Conservation (phyloP, 2,329 filamentous ascomycete species). For the Seiridium cupressi region DNA sequence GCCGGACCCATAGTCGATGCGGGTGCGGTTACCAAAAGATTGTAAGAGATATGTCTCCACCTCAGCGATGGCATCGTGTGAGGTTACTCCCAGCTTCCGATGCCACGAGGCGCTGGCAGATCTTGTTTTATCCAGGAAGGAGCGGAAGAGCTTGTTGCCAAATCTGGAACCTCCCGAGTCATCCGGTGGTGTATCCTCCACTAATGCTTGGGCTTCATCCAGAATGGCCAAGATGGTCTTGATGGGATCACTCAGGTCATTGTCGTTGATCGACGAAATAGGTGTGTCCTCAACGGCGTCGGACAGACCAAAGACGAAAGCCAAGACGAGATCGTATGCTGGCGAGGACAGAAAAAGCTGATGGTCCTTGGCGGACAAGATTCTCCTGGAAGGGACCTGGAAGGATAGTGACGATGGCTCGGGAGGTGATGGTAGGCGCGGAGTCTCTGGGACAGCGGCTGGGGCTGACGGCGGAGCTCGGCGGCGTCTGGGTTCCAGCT, state of each 20-base stretch:
- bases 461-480: conserved; percentile 50
- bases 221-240: conserved; percentile 68
- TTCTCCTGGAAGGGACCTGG: conserved; percentile 69
- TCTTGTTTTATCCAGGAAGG: conserved; percentile 70
- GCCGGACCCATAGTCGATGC: conserved; percentile 95
- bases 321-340: conserved; percentile 71
- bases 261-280: conserved; percentile 59
- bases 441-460: conserved; percentile 71
- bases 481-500: conserved; percentile 63
- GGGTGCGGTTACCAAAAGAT: conserved; percentile 79
- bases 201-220: conserved; percentile 63
- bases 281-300: conserved; percentile 75
- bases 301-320: conserved; percentile 84
- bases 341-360: conserved; percentile 75
- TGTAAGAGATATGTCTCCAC: conserved; percentile 77
- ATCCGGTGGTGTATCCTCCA: conserved; percentile 71
- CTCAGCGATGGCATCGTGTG: conserved; percentile 61
- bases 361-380: conserved; percentile 79
- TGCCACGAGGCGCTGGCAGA: conserved; percentile 63
- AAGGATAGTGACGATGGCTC: conserved; percentile 60
- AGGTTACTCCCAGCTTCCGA: conserved; percentile 50
- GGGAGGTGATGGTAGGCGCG: conserved; percentile 67
- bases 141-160: conserved; percentile 88
- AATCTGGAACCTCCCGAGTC: conserved; percentile 89
- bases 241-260: conserved; percentile 57